Base-by-base conservation (phyloP, 108 stramenopile genomes). In the Asterionellopsis glacialis region DNA sequence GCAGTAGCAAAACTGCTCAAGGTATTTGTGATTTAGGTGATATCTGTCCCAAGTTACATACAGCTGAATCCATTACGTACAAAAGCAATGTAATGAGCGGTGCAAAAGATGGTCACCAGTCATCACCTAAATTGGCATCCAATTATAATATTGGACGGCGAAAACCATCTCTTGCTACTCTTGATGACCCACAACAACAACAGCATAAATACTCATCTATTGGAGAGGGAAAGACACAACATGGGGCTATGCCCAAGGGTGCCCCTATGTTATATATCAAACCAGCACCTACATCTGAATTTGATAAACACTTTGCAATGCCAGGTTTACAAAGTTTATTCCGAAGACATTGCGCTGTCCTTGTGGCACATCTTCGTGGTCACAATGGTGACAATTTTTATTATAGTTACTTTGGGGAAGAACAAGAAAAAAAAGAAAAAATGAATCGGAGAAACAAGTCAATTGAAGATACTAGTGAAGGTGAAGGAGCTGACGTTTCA, bases 281-380 rank as follows among this genome's bases (percentile, higher is more conserved):
- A 63, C 88, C 88, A 48, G 88, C 88, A 43, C 91, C 91, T 33
- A 22, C 78, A 22, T 90, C 88, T 2, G 74, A 67, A 11, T 90
- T 90, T 69, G 88, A 93, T 41, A 67, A 65, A 54, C 69, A 75
- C 21, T 67, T 93, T 3, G 44, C 51, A 19, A 76, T 90, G 70
- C 86, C 91, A 27, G 91, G 91, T 4, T 68, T 93, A 53, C 77
- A 86, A 55, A 87, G 69, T 38, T 56, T 93, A 21, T 93, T 76
- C 67, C 77, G 91, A 51, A 75, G 88, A 42, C 73, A 81, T 33
- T 84, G 82, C 12, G 51, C 77, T 42, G 82, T 80, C 1, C 28
- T 72, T 21, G 50, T 69, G 12, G 70, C 73, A 9, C 66, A 71
- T 19, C 41, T 69, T n/a, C 73, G 70, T 13, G 59, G 56, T 5